Evolutionary conservation across 225 moss, liverwort and hornwort species (phyloP).

Genomic region (Sphagnum tenellum): DNA sequence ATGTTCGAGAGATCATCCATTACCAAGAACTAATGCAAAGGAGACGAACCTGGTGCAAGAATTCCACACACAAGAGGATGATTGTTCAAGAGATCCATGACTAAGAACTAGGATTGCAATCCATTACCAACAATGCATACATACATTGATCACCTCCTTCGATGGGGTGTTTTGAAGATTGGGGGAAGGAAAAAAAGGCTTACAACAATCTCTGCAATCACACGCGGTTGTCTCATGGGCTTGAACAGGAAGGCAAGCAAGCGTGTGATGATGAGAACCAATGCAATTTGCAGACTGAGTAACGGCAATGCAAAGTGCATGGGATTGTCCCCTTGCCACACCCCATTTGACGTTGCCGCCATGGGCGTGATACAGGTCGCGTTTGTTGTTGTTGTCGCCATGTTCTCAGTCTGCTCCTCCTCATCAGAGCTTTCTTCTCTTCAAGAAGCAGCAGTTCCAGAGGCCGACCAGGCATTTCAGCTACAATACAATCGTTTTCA

Average conservation of each 20-base stretch:
- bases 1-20: too few relatives aligned
- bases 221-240: slow-evolving; percentile 76
- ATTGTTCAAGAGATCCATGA: too few relatives aligned
- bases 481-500: too few relatives aligned
- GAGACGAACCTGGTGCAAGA: too few relatives aligned
- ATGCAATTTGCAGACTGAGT: slow-evolving; percentile 51
- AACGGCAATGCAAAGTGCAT: slow-evolving; percentile 63
- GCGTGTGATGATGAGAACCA: slow-evolving; percentile 50
- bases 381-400: slow-evolving; percentile 24
- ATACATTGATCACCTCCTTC: background rate
- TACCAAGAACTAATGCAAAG: too few relatives aligned
- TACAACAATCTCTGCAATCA: slow-evolving; percentile 81
- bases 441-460: too few relatives aligned
- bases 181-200: slow-evolving; percentile 4
- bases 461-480: too few relatives aligned
- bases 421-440: too few relatives aligned
- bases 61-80: too few relatives aligned
- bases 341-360: slow-evolving; percentile 77
- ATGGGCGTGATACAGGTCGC: slow-evolving; percentile 39
- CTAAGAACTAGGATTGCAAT: background rate
- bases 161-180: background rate
- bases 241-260: slow-evolving; percentile 47
- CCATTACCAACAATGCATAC: background rate
- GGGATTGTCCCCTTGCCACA: slow-evolving; percentile 78
- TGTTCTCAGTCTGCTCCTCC: too few relatives aligned